Percentiles rank a stretch among this genome's conserved stretches.
Conservation (phyloP, 352 stramenopile species). For the Pythium biforme region DNA sequence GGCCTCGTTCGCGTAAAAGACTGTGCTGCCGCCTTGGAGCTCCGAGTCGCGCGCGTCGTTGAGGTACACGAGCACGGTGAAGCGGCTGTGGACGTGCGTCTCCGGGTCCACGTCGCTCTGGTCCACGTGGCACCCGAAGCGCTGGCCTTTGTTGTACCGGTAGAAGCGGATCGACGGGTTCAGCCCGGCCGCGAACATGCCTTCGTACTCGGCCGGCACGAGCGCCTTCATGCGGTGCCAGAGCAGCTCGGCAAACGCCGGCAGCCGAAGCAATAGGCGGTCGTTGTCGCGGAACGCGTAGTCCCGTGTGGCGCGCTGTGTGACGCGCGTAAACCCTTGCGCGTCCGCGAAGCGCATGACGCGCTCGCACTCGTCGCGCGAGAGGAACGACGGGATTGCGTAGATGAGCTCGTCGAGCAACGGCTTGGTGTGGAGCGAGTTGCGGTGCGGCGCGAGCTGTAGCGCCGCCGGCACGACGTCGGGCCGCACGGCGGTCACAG, state of each 20-base stretch:
- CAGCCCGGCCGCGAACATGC: slow-evolving; percentile 59
- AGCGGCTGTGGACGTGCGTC: slow-evolving; percentile 71
- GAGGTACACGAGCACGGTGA: slow-evolving; percentile 82
- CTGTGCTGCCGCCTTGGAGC: slow-evolving; percentile 56
- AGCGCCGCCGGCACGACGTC: slow-evolving; percentile 35
- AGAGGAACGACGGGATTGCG: slow-evolving; percentile 60
- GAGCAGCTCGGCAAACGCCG: slow-evolving; percentile 61
- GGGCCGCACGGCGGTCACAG: not conserved
- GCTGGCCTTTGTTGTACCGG: slow-evolving; percentile 61
- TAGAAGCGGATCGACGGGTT: slow-evolving; percentile 82
- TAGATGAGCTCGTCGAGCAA: slow-evolving; percentile 72
- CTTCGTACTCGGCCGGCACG: slow-evolving; percentile 55
- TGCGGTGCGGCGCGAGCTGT: slow-evolving; percentile 43
- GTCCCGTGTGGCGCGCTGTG: slow-evolving; percentile 58
- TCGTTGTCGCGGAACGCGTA: slow-evolving; percentile 81
- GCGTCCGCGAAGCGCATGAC: slow-evolving; percentile 57
- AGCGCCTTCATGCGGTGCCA: slow-evolving; percentile 62
- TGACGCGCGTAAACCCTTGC: slow-evolving; percentile 66
- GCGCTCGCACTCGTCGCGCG: slow-evolving; percentile 52
- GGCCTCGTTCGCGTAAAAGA: slow-evolving; percentile 68
- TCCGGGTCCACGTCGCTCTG: slow-evolving; percentile 77
- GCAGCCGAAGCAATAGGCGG: slow-evolving; percentile 58
- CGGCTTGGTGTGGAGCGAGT: slow-evolving; percentile 31
- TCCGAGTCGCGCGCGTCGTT: slow-evolving; percentile 76
- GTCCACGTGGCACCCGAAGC: slow-evolving; percentile 83